Evolutionary conservation across 2,329 filamentous ascomycete genomes (phyloP).

Genomic region (Cladorrhinum sp.): DNA sequence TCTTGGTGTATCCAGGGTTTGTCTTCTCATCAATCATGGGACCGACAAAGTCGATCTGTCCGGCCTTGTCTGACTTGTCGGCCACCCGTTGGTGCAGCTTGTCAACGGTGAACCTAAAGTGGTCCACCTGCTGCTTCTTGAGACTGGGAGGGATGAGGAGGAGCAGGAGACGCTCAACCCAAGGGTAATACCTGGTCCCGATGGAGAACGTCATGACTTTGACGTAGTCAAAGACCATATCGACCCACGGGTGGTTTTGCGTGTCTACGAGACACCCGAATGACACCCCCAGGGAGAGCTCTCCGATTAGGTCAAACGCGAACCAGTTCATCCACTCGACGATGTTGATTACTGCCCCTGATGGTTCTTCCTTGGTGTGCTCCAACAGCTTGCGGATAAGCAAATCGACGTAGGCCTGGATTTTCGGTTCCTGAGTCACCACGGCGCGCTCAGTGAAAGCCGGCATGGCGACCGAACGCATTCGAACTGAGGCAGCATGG

Average conservation of each 20-base stretch:
- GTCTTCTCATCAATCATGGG: neutral
- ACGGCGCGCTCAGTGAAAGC: conserved; percentile 5
- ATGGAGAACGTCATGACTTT: conserved; percentile 1
- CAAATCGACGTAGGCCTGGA: conserved; percentile 1
- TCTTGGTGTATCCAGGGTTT: neutral
- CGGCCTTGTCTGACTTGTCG: neutral
- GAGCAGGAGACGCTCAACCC: neutral
- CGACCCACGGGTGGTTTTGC: neutral
- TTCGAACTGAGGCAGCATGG: neutral
- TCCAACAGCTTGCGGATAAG: neutral
- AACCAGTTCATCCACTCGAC: conserved; percentile 3
- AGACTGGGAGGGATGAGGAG: neutral
- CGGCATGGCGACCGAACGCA: conserved; percentile 6
- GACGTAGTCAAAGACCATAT: neutral
- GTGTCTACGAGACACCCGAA: conserved; percentile 5
- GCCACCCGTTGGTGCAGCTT: neutral
- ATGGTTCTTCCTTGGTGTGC: neutral
- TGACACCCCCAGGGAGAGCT: conserved; percentile 3
- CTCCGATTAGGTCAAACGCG: conserved; percentile 1
- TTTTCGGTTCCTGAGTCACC: neutral
- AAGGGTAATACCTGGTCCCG: neutral
- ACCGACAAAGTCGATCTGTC: neutral
- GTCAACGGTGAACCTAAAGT: neutral
- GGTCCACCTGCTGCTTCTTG: neutral
- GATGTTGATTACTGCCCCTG: neutral